A percentile compares a stretch with the other conserved stretches of the same genome.
These are phyloP conservation scores for Pezizomycotina sp. DNA, from an alignment of 2,329 filamentous ascomycete species.

Conservation along the genomic window DNA sequence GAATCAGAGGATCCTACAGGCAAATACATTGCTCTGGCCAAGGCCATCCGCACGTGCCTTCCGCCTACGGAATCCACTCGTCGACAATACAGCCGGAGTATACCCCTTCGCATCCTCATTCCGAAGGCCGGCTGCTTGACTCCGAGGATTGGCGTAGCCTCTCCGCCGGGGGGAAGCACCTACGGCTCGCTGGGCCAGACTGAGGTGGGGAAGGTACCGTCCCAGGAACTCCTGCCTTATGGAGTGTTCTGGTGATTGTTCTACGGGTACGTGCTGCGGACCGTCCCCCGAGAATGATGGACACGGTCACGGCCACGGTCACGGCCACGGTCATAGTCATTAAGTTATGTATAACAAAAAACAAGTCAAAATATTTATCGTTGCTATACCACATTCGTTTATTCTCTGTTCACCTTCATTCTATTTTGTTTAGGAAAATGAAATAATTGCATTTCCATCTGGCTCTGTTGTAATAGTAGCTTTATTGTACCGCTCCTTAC, in stretches of 20 bases:
- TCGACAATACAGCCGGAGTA: constrained; percentile 94
- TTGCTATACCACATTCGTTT: too few relatives aligned
- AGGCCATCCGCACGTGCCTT: constrained; percentile 67
- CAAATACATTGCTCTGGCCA: constrained; percentile 81
- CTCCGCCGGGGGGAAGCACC: constrained; percentile 25
- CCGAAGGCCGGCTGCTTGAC: constrained; percentile 28
- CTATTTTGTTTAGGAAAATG: too few relatives aligned
- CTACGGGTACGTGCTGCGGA: constrained; percentile 30
- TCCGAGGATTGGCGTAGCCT: constrained; percentile 25
- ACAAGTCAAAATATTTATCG: too few relatives aligned
- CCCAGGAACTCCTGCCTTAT: constrained; percentile 30
- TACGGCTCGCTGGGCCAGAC: constrained; percentile 23
- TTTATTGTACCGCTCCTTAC: not conserved
- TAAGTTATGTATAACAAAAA: too few relatives aligned
- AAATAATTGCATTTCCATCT: not conserved
- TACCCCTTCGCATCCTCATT: constrained; percentile 30
- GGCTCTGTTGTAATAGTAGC: not conserved
- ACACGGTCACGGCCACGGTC: constrained; percentile 18
- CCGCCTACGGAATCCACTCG: constrained; percentile 88
- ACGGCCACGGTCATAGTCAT: too few relatives aligned
- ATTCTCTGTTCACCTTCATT: too few relatives aligned
- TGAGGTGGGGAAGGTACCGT: constrained; percentile 26
- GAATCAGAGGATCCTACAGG: constrained; percentile 38
- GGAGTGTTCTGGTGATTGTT: constrained; percentile 33
- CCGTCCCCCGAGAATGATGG: constrained; percentile 22